phyloP scores from a whole-genome alignment of 2,329 filamentous ascomycete species.

The Escovopsis weberi region DNA sequence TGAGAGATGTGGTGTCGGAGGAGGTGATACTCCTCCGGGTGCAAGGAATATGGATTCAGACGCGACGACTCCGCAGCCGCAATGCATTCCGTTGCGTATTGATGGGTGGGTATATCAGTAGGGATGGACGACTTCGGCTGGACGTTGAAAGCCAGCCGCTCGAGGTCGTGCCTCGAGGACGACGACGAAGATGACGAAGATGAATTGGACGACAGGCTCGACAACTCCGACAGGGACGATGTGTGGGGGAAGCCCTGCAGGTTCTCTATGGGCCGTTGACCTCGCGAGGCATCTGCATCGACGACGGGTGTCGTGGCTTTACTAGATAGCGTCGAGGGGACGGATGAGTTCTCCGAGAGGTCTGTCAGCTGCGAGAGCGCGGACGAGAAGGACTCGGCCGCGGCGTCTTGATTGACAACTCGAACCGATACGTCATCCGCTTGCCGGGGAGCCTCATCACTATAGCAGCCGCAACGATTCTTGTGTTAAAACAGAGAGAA shows the following conservation, averaged over 20 bases:
- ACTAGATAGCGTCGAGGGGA: slow-evolving; percentile 41
- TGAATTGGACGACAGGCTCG: too few species aligned
- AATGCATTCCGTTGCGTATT: slow-evolving; percentile 87
- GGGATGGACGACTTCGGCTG: slow-evolving; percentile 76
- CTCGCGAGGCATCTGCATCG: slow-evolving; percentile 21
- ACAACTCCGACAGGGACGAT: too few species aligned
- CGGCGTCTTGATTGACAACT: slow-evolving; percentile 6
- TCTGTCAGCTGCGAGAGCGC: slow-evolving; percentile 40
- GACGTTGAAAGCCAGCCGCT: slow-evolving; percentile 38
- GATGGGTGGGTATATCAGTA: slow-evolving; percentile 49
- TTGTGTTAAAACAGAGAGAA: slow-evolving; percentile 1
- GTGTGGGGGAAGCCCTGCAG: slow-evolving; percentile 4
- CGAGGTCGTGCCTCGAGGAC: slow-evolving; percentile 16
- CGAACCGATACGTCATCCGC: slow-evolving; percentile 8
- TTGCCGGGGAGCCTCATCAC: slow-evolving; percentile 10
- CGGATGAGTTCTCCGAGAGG: slow-evolving; percentile 39
- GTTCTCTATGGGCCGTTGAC: slow-evolving; percentile 10
- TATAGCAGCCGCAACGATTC: not conserved
- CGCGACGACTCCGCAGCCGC: slow-evolving; percentile 79
- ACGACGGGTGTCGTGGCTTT: slow-evolving; percentile 48
- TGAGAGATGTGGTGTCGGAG: slow-evolving; percentile 72
- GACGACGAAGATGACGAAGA: slow-evolving; percentile 8
- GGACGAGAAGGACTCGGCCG: slow-evolving; percentile 32
- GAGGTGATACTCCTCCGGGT: slow-evolving; percentile 69
- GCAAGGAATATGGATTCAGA: slow-evolving; percentile 77